Conservation (phyloP, 495 filamentous ascomycete species). For the Pyrenula massariospora region DNA sequence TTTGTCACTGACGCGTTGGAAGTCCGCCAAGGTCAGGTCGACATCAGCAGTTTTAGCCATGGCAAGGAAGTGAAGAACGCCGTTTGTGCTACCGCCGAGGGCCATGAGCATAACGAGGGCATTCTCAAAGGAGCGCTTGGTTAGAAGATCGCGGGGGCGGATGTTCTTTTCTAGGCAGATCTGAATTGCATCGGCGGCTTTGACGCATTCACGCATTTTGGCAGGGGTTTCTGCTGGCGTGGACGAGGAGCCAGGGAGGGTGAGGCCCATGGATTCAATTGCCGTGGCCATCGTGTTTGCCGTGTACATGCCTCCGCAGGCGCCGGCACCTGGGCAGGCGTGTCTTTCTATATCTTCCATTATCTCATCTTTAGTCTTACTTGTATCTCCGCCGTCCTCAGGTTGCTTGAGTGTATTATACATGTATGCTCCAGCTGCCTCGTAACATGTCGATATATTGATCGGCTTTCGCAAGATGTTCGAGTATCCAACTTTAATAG, state of each 20-base stretch:
- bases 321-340: slow-evolving; percentile 81
- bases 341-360: slow-evolving; percentile 78
- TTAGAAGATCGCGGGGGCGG: slow-evolving; percentile 71
- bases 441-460: slow-evolving; percentile 86
- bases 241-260: slow-evolving; percentile 79
- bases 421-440: slow-evolving; percentile 76
- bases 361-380: slow-evolving; percentile 60
- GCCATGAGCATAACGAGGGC: slow-evolving; percentile 90
- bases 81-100: slow-evolving; percentile 83
- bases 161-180: slow-evolving; percentile 82
- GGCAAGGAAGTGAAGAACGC: slow-evolving; percentile 86
- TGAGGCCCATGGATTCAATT: slow-evolving; percentile 91
- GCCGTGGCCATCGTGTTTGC: slow-evolving; percentile 97
- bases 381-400: slow-evolving; percentile 41
- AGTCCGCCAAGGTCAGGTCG: slow-evolving; percentile 71
- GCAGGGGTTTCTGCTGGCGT: slow-evolving; percentile 79
- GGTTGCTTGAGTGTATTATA: slow-evolving; percentile 57
- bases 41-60: slow-evolving; percentile 89
- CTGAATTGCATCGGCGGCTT: slow-evolving; percentile 76
- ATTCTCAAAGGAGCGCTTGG: slow-evolving; percentile 81
- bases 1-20: slow-evolving; percentile 78
- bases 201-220: slow-evolving; percentile 85
- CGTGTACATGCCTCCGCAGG: slow-evolving; percentile 96
- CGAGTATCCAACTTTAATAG: slow-evolving; percentile 79
- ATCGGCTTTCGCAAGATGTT: slow-evolving; percentile 64